Evolutionary conservation across 2,329 filamentous ascomycete genomes (phyloP), one percentile per base, ranked within the genome.

Genomic region (Zasmidium cellare): DNA sequence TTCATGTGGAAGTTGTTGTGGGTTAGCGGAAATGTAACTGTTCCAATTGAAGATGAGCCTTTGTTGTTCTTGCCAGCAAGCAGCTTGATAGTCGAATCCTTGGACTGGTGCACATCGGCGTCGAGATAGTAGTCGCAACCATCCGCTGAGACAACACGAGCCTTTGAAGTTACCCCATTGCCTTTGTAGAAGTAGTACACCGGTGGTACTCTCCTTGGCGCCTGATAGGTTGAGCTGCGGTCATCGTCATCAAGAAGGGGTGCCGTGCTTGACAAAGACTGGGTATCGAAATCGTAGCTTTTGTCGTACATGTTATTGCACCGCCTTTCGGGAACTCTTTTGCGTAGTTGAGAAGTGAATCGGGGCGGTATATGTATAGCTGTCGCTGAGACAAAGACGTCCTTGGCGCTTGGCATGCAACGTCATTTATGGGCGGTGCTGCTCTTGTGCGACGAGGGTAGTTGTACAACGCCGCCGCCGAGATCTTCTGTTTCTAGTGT

Each of bases 121-220:
- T 46, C 23, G 9, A 60, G 46, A 22, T 24, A 25, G 28, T 52
- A 53, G 31, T 47, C 31, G 12, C 14, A n/a, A n/a, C 25, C 45
- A 28, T 57, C 52, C 16, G 51, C 18, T 11, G 18, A 47, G 22
- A 24, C 20, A 16, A 60, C 20, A 6, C 38, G 46, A 6, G 50
- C 51, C 38, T 49, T 54, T 20, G 51, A 51, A 2, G 41, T 53
- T 2, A 55, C 18, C 6, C 58, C 48, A 22, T 57, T 57, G 55
- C 53, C 38, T 49, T 41, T 49, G 23, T 45, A 56, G 57, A 56
- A 56, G 14, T 48, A 45, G 53, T 51, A 56, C 35, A 16, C 35
- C 16, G 35, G 35, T 41, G n/a, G 35, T 41, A 3, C 16, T 3
- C 12, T 18, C 16, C 35, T 41, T 14, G 25, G 25, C 25, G 25